phyloP scores from a whole-genome alignment of 2,329 filamentous ascomycete genomes.

The Scopulariopsis brevicaulis region DNA sequence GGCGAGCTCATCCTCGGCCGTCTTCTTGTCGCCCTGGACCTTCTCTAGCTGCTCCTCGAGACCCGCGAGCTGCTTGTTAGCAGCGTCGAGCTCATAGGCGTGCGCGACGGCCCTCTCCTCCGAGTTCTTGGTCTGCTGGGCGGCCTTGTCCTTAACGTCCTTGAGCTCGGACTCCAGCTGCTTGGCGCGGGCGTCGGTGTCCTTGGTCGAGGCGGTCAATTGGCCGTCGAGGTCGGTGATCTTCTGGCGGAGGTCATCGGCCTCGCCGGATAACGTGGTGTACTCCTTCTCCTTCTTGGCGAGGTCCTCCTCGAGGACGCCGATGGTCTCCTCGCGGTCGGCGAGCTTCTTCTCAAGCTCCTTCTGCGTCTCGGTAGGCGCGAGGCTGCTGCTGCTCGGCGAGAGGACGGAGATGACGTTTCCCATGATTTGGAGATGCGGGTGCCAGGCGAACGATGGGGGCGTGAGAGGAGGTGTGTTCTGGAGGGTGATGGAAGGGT shows the following conservation, averaged over 20 bases:
- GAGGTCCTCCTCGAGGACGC: conserved; percentile 19
- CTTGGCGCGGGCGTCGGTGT: conserved; percentile 19
- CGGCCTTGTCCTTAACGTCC: conserved; percentile 10
- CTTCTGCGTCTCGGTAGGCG: conserved; percentile 19
- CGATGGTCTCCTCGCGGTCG: conserved; percentile 24
- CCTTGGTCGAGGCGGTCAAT: conserved; percentile 16
- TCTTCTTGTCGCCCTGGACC: conserved; percentile 16
- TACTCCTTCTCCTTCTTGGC: conserved; percentile 25
- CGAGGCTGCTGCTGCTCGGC: conserved; percentile 13
- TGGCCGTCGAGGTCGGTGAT: conserved; percentile 21
- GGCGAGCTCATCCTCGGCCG: conserved; percentile 19
- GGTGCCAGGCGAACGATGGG: neutral
- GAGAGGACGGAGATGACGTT: conserved; percentile 27
- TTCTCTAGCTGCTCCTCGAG: conserved; percentile 8
- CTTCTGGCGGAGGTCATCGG: conserved; percentile 24
- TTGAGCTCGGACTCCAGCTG: conserved; percentile 23
- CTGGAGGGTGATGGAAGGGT: neutral
- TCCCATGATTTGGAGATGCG: conserved; percentile 16
- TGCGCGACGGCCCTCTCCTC: conserved; percentile 14
- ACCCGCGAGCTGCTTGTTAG: conserved; percentile 9
- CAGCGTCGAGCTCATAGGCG: conserved; percentile 10
- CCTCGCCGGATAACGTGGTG: conserved; percentile 20
- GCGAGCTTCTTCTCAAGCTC: conserved; percentile 24
- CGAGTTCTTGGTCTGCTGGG: conserved; percentile 11
- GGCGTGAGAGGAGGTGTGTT: neutral